Evolutionary conservation across 257 asterid genomes (phyloP).

Genomic region (Agastache rugosa): DNA sequence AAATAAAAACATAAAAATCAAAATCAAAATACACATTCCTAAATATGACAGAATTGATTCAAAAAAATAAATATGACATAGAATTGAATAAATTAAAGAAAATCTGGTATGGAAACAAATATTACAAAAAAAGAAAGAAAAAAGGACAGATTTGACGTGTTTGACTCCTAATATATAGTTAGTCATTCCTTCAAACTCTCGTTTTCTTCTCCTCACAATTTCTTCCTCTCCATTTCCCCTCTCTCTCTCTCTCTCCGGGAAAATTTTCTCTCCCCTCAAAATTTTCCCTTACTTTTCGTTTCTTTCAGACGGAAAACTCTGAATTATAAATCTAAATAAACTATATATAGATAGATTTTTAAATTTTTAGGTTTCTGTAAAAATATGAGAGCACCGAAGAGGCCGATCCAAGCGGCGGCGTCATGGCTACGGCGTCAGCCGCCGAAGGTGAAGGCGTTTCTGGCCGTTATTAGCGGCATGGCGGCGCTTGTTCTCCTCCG

Average conservation of each 20-base stretch:
- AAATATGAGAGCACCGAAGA: slow-evolving; percentile 59
- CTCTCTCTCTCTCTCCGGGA: slow-evolving; percentile 18
- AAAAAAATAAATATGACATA: not conserved
- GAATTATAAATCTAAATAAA: slow-evolving; percentile 8
- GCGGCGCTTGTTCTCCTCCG: slow-evolving; percentile 72
- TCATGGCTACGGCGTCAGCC: slow-evolving; percentile 84
- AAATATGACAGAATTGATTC: too few relatives aligned
- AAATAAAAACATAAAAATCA: not conserved
- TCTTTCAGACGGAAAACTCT: slow-evolving; percentile 30
- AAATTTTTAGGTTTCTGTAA: slow-evolving; percentile 6
- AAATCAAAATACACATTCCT: not conserved
- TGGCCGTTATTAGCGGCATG: slow-evolving; percentile 73
- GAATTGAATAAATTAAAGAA: not conserved
- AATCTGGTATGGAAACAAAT: not conserved
- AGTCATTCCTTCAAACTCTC: not conserved
- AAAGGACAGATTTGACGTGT: slow-evolving; percentile 28
- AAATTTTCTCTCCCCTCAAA: slow-evolving; percentile 26
- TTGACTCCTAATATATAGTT: not conserved
- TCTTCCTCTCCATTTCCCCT: slow-evolving; percentile 13
- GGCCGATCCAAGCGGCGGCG: slow-evolving; percentile 68
- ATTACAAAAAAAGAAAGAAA: not conserved
- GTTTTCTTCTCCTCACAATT: slow-evolving; percentile 11
- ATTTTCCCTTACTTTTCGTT: slow-evolving; percentile 32
- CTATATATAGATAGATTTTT: slow-evolving; percentile 9
- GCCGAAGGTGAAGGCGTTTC: slow-evolving; percentile 82